Base-by-base conservation (phyloP, 2,329 filamentous ascomycete species). In the Kalmusia sp. region DNA sequence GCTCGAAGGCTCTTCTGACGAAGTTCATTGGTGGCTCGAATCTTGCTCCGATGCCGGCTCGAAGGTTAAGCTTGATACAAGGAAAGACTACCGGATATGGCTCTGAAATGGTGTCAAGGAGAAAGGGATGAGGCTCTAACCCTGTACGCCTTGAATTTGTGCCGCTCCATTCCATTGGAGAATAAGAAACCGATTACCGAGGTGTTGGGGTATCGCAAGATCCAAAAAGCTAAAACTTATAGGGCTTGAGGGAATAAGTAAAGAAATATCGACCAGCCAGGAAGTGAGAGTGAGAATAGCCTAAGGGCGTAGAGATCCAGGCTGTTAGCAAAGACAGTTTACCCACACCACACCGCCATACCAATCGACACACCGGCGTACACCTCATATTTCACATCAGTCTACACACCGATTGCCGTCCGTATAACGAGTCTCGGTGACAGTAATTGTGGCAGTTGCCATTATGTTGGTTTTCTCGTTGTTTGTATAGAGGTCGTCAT, bases 351-450 rank as follows among this genome's bases (percentile, higher is more conserved):
- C 43, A 46, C 44, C 44, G 15, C 44, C 44, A 15, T 47, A 37
- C 15, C 31, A 9, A 50, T 3, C n/a, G 38, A 19, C 34, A 38
- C 14, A n/a, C 43, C 43, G 15, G 22, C 22, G 33, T 47, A 47
- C 33, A 37, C 19, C 9, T 9, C 14, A 28, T 28, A 6, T 28
- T 28, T 12, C 27, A 28, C 27, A 28, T 28, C 6, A 12, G 4
- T n/a, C 30, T 47, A 28, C 31, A 37, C 31, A 37, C 22, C 44
- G 31, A 37, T 47, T 27, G 19, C 33, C 33, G 44, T 21, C 44
- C 30, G 44, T 22, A n/a, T 11, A 47, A 47, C 44, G 44, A 37
- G 15, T 38, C 21, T 47, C 15, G 44, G 44, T 47, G 44, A 38
- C 44, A 47, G 31, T 28, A 28, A 22, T 37, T 25, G n/a, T 47